These are phyloP conservation scores for Solanum sitiens DNA, from an alignment of 257 asterid genomes.

Conservation along the genomic window DNA sequence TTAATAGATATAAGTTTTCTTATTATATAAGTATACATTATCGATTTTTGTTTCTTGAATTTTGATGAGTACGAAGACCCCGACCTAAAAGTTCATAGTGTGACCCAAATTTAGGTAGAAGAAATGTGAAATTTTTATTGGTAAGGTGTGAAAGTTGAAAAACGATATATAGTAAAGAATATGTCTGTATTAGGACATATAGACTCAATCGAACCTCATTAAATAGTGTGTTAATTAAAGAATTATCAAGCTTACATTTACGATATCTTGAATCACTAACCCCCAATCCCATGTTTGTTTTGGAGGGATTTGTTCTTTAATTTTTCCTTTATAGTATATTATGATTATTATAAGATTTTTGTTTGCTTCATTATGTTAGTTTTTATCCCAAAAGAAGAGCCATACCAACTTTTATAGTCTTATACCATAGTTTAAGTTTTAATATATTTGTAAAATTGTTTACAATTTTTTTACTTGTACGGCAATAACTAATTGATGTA, in stretches of 20 bases:
- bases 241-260: constrained; percentile 10
- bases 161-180: too few species aligned
- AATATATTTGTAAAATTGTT: background rate
- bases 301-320: constrained; percentile 11
- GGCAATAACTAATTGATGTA: constrained; percentile 16
- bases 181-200: too few species aligned
- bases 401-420: constrained; percentile 29
- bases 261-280: constrained; percentile 29
- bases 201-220: background rate
- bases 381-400: constrained; percentile 39
- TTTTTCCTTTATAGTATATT: background rate
- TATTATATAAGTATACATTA: background rate
- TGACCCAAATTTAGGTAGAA: background rate
- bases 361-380: background rate
- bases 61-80: background rate
- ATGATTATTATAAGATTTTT: background rate
- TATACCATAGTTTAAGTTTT: constrained; percentile 1
- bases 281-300: constrained; percentile 27
- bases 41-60: background rate
- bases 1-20: background rate
- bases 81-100: background rate
- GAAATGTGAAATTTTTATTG: background rate
- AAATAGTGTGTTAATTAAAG: background rate
- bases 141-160: background rate
- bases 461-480: constrained; percentile 15